Conservation (phyloP, 257 asterid species). For the Coffea canephora region DNA sequence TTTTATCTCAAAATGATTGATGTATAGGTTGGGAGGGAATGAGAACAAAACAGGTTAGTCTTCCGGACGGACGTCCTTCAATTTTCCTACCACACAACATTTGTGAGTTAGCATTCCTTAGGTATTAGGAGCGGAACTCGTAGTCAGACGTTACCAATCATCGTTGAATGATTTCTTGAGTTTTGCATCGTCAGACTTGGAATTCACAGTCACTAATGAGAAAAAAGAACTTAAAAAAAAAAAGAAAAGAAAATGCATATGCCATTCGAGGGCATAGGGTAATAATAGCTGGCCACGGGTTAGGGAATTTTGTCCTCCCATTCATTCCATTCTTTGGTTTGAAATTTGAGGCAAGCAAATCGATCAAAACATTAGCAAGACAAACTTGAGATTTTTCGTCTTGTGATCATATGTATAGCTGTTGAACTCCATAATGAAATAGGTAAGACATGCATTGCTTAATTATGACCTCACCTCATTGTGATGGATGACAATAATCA, state of each 20-base stretch:
- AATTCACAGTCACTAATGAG: not conserved
- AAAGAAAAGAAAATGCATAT: not conserved
- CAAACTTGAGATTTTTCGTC: constrained; percentile 3
- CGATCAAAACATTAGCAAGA: not conserved
- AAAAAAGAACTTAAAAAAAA: not conserved
- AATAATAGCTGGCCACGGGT: constrained; percentile 1
- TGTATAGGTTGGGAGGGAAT: too few species aligned
- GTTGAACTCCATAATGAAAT: not conserved
- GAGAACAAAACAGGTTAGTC: too few species aligned
- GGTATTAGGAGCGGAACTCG: not conserved
- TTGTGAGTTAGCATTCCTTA: not conserved
- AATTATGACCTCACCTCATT: not conserved
- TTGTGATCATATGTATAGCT: not conserved
- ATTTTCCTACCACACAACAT: too few species aligned
- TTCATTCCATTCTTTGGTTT: not conserved
- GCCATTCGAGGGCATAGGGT: not conserved
- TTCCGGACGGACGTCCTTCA: too few species aligned
- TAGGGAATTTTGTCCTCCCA: not conserved
- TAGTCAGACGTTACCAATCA: not conserved
- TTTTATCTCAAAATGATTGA: too few species aligned
- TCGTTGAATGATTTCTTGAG: not conserved
- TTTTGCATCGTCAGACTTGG: not conserved
- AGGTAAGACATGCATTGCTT: not conserved
- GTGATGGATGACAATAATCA: not conserved
- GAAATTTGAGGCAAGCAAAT: not conserved